A percentile compares a stretch with the other conserved stretches of the same genome.
These are phyloP conservation scores for Debaryomyces subglobosus DNA, from an alignment of 1,139 yeast genomes.

Conservation along the genomic window DNA sequence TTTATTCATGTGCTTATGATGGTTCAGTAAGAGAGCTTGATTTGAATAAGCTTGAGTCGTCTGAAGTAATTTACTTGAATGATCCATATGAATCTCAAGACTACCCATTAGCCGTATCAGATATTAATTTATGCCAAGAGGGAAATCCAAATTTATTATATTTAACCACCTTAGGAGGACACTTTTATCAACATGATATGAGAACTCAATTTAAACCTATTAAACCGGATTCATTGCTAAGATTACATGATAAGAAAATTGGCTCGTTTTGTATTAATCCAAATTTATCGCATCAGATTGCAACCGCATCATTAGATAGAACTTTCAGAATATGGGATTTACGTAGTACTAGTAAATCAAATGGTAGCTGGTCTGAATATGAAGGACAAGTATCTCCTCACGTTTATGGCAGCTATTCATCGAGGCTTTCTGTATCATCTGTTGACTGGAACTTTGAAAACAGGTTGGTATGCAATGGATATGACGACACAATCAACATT, in stretches of 20 bases:
- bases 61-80: conserved; percentile 57
- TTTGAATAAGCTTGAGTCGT: conserved; percentile 57
- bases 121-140: conserved; percentile 54
- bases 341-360: conserved; percentile 48
- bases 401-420: conserved; percentile 62
- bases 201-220: conserved; percentile 48
- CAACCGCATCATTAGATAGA: conserved; percentile 87
- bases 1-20: conserved; percentile 80
- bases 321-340: conserved; percentile 86
- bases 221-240: conserved; percentile 37
- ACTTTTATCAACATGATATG: conserved; percentile 69
- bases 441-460: conserved; percentile 84
- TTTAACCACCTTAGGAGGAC: conserved; percentile 78
- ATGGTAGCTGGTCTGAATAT: conserved; percentile 44
- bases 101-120: conserved; percentile 58
- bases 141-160: conserved; percentile 55
- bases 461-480: conserved; percentile 86
- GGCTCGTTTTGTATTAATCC: conserved; percentile 89
- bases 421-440: conserved; percentile 79
- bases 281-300: conserved; percentile 55
- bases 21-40: conserved; percentile 81
- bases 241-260: conserved; percentile 86
- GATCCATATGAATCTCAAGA: conserved; percentile 48
- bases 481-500: conserved; percentile 78
- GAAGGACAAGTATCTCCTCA: conserved; percentile 49